Conservation (phyloP, 2,329 filamentous ascomycete genomes). For the Metarhizium robertsii region DNA sequence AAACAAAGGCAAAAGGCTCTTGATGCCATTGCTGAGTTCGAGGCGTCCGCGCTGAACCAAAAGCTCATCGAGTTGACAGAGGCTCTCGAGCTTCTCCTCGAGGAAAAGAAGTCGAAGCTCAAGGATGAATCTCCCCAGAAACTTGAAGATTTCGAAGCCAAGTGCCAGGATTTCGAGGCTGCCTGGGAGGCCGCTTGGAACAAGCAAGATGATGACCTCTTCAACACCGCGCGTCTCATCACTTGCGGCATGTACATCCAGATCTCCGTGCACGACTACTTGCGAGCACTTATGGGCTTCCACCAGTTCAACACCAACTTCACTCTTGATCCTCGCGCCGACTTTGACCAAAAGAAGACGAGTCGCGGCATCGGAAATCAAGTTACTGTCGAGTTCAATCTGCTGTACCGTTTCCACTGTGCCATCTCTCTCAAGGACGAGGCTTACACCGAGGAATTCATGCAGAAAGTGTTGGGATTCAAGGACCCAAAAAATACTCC, state of each 20-base stretch:
- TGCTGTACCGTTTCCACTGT: slow-evolving; percentile 25
- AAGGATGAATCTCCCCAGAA: too few relatives aligned
- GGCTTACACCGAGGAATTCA: slow-evolving; percentile 17
- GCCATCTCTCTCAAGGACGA: slow-evolving; percentile 22
- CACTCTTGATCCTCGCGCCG: slow-evolving; percentile 33
- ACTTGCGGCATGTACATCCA: slow-evolving; percentile 50
- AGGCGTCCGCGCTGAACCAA: not conserved
- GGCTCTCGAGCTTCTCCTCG: too few relatives aligned
- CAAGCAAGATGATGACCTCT: slow-evolving; percentile 26
- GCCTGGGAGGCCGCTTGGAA: too few relatives aligned
- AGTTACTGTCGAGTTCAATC: slow-evolving; percentile 25
- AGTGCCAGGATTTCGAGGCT: too few relatives aligned
- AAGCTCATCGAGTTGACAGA: too few relatives aligned
- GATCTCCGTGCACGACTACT: slow-evolving; percentile 30
- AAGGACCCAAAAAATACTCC: not conserved
- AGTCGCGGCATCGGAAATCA: slow-evolving; percentile 23
- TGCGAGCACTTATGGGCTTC: slow-evolving; percentile 27
- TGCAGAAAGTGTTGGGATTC: slow-evolving; percentile 4
- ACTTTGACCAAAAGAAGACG: slow-evolving; percentile 15
- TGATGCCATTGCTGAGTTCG: not conserved
- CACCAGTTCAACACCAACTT: slow-evolving; percentile 48
- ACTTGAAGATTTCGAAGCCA: too few relatives aligned
- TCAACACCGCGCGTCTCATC: slow-evolving; percentile 31
- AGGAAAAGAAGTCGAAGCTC: too few relatives aligned
- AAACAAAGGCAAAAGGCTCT: too few relatives aligned